Base-by-base conservation (phyloP, 305 asterid species). In the Plantago coronopus region DNA sequence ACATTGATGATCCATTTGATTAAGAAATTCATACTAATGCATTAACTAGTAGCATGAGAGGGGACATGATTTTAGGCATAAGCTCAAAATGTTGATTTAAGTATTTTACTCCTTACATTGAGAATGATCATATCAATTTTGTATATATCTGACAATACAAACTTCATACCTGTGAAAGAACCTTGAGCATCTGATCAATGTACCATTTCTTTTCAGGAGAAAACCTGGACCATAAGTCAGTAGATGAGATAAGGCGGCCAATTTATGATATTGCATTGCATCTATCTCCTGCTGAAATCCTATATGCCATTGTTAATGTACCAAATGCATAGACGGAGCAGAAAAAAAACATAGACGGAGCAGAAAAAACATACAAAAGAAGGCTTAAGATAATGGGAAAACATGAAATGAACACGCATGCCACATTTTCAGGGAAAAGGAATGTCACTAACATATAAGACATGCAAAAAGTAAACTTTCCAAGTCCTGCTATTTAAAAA, bases 161-260 rank as follows among this genome's bases (percentile, higher is more conserved):
- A 59, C 49, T 42, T 45, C 80, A 59, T 82, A 94, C 99, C 99
- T 90, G 86, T 47, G 89, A 76, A 45, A 94, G 87, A 76, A 94
- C 97, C 86, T 87, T 94, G 69, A 90, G 88, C 95, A 90, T 87
- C 80, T 94, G 95, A 84, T 90, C 95, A 66, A 94, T 84, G 82
- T 94, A 85, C 99, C 99, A 94, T 57, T 81, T 76, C 78, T 94
- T 94, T 74, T 94, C 97, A 5, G 97, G 90, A 45, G 96, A 85
- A 72, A 83, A 88, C 86, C 99, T 94, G 77, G 67, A 69, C 75
- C 79, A 86, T 58, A 73, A 75, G 59, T 79, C 40, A 62, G 59
- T 42, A 60, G 66, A 74, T 59, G 67, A 74, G 17, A 78, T 61
- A 70, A 76, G 66, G 63, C 61, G 58, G 9, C 58, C 16, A 2